These are phyloP conservation scores for Parachaetomium inaequale DNA, from an alignment of 495 filamentous ascomycete species.

Conservation along the genomic window DNA sequence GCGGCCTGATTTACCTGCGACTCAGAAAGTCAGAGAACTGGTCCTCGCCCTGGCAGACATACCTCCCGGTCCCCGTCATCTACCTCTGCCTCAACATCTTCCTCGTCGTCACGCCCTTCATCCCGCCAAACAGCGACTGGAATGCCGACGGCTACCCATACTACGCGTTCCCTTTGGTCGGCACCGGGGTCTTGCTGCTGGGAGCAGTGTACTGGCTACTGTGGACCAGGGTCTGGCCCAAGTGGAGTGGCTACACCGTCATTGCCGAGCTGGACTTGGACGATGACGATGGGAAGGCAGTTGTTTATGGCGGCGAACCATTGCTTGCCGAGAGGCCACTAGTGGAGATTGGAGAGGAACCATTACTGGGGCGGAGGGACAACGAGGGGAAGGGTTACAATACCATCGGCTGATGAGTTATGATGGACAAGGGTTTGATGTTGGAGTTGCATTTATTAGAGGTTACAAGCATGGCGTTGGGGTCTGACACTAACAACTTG, in stretches of 20 bases:
- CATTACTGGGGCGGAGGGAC: neutral
- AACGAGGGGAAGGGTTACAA: neutral
- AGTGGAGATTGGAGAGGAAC: neutral
- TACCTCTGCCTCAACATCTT: conserved; percentile 48
- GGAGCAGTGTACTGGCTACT: conserved; percentile 51
- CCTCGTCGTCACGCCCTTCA: conserved; percentile 49
- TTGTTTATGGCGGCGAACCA: neutral
- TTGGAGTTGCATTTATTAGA: neutral
- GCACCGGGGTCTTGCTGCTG: conserved; percentile 44
- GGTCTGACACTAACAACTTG: too few relatives aligned
- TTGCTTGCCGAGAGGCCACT: neutral
- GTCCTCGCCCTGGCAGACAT: conserved; percentile 45
- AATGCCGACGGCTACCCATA: conserved; percentile 51
- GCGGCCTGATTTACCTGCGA: conserved; percentile 51
- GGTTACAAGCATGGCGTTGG: too few relatives aligned
- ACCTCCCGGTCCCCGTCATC: conserved; percentile 41
- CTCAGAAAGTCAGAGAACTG: conserved; percentile 39
- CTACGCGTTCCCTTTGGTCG: conserved; percentile 51
- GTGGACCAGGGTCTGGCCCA: conserved; percentile 47
- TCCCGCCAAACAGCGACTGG: conserved; percentile 50
- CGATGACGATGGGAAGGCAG: conserved; percentile 38
- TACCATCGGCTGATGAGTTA: neutral
- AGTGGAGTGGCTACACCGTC: conserved; percentile 45
- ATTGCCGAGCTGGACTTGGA: conserved; percentile 38
- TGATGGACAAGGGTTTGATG: neutral